These are phyloP conservation scores for Zizania palustris DNA, from an alignment of 202 grass and related monocot genomes.

Conservation along the genomic window DNA sequence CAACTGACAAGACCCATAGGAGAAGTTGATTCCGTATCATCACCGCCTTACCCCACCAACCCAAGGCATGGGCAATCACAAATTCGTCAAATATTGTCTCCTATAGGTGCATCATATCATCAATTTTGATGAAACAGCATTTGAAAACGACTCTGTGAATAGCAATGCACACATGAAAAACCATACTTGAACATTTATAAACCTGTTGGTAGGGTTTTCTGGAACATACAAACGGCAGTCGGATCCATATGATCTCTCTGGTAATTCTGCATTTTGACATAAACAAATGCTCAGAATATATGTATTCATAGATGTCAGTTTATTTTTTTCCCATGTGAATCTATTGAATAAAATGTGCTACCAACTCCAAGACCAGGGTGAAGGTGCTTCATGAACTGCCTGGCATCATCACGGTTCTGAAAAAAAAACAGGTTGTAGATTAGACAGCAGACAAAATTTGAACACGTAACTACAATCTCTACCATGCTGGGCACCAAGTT, in stretches of 20 bases:
- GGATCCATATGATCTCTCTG: conserved; percentile 91
- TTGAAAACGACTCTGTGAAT: conserved; percentile 39
- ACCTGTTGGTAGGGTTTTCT: conserved; percentile 95
- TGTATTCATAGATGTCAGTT: background rate
- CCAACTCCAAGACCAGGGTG: conserved; percentile 87
- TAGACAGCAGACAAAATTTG: conserved; percentile 1
- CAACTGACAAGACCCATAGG: conserved; percentile 93
- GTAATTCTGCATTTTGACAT: conserved; percentile 60
- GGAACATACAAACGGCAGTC: conserved; percentile 93
- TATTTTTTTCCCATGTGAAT: background rate
- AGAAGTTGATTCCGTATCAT: conserved; percentile 98
- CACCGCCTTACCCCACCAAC: conserved; percentile 98
- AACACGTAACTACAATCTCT: conserved; percentile 5
- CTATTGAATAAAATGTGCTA: conserved; percentile 39
- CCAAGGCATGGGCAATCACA: conserved; percentile 90
- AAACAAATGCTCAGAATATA: conserved; percentile 3
- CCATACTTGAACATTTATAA: conserved; percentile 99
- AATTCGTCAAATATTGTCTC: conserved; percentile 99
- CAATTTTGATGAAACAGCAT: conserved; percentile 51
- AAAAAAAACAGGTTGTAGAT: conserved; percentile 6
- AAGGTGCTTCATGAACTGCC: conserved; percentile 89
- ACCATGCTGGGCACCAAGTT: background rate
- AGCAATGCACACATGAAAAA: conserved; percentile 54
- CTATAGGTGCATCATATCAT: conserved; percentile 61
- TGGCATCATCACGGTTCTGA: conserved; percentile 88